Conservation (phyloP, 2,329 filamentous ascomycete genomes). For the Graphilbum fragrans region DNA sequence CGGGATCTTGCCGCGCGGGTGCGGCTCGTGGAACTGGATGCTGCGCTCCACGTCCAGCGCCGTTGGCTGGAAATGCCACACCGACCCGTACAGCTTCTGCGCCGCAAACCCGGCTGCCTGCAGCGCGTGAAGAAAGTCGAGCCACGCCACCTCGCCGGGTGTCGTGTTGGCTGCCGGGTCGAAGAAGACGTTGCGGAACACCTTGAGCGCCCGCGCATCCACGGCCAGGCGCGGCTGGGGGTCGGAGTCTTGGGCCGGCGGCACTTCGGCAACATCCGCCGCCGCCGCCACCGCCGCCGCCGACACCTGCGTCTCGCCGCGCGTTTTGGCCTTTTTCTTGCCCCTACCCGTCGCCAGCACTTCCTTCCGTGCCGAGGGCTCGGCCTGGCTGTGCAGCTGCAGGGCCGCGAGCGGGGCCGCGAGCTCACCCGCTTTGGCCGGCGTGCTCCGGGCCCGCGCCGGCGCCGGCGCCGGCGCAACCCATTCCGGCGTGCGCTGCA, state of each 20-base stretch:
- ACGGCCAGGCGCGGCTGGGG: constrained; percentile 12
- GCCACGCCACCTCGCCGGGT: constrained; percentile 38
- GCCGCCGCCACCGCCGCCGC: neutral
- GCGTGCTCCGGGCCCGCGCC: too few species aligned
- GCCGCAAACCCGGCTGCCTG: constrained; percentile 32
- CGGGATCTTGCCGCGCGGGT: constrained; percentile 39
- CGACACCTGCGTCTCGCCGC: too few species aligned
- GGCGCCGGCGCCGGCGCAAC: constrained; percentile 15
- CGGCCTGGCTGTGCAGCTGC: neutral
- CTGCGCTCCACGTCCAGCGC: constrained; percentile 27
- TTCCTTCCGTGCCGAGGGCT: neutral
- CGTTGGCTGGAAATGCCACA: constrained; percentile 44
- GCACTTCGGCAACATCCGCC: neutral
- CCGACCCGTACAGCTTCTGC: constrained; percentile 47
- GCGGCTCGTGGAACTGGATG: constrained; percentile 51
- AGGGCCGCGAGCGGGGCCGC: neutral
- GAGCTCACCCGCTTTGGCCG: neutral
- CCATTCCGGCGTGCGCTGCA: constrained; percentile 39
- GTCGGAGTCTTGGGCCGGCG: neutral
- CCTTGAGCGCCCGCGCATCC: constrained; percentile 19
- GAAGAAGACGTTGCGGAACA: constrained; percentile 29
- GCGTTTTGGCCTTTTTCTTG: constrained; percentile 12
- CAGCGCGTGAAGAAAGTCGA: constrained; percentile 41
- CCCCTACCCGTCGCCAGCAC: constrained; percentile 5
- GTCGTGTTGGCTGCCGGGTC: constrained; percentile 17